Evolutionary conservation across 2,329 filamentous ascomycete genomes (phyloP).

Genomic region (Phyllosticta paracitricarpa): DNA sequence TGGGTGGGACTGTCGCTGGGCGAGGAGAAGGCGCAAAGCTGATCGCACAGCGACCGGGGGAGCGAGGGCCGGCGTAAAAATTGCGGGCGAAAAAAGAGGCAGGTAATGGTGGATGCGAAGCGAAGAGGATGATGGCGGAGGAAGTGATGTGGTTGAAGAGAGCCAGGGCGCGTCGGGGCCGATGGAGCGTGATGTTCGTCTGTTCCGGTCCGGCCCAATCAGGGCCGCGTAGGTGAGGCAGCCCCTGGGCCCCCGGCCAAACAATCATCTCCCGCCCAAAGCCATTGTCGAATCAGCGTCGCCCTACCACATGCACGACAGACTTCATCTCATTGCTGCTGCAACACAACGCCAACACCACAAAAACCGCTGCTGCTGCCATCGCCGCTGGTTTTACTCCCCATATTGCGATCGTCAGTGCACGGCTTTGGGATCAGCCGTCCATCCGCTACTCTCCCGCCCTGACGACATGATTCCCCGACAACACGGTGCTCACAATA

Average conservation of each 20-base stretch:
- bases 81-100: not conserved
- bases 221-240: not conserved
- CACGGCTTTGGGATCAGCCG: not conserved
- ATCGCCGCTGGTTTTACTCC: not conserved
- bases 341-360: too few species aligned
- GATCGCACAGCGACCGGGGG: not conserved
- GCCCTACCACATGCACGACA: not conserved
- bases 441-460: not conserved
- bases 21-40: not conserved
- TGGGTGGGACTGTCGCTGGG: slow-evolving; percentile 3
- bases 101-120: not conserved
- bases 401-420: not conserved
- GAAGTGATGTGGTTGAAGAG: not conserved
- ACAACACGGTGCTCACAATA: not conserved
- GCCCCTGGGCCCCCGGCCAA: not conserved
- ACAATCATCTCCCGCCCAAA: not conserved
- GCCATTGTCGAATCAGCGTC: not conserved
- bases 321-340: not conserved
- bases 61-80: not conserved
- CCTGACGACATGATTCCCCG: not conserved
- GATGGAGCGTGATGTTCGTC: not conserved
- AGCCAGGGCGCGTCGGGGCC: not conserved
- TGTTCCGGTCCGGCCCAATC: not conserved
- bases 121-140: not conserved
- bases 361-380: too few species aligned